Evolutionary conservation across 2,329 filamentous ascomycete species (phyloP), one percentile per base, ranked within the genome.

Genomic region (Juglanconis sp.): DNA sequence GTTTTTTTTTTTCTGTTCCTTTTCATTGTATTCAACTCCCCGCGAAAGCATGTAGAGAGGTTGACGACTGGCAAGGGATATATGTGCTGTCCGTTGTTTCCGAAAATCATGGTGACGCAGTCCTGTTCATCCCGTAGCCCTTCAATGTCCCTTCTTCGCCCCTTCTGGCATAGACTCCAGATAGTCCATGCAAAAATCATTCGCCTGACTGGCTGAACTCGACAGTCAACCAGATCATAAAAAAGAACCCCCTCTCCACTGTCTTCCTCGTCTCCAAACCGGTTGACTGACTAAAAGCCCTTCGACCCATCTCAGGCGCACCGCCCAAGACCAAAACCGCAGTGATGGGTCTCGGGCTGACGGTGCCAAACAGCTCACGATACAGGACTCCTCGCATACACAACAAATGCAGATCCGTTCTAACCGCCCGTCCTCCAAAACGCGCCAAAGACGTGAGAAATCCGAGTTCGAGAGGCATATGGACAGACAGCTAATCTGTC

Each of bases 61-160:
- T 52, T 34, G 57, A 55, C 53, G 49, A 62, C 48, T 61, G 55
- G 51, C 50, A 58, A 61, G 58, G 58, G 61, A 63, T 63, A 63
- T 63, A 61, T 58, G 58, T 63, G 61, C 61, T 58, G 50, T 58
- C 51, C 57, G 54, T 63, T 61, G 58, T 60, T 63, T 49, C 58
- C 54, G 50, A 54, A 56, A 62, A 53, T 62, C 57, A 62, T 62
- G 50, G 60, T 62, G 57, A 60, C 57, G 53, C 59, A 53, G 57
- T 49, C 42, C 40, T 53, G 30, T 13, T 32, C 42, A 30, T 48
- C 17, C 42, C 53, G 13, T 34, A 38, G 6, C 58, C 58, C 36
- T 38, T 35, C 31, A n/a, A n/a, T n/a, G n/a, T 47, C 40, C 9
- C 17, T 54, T n/a, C 15, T 46, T 55, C 32, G 42, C 60, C 8